These are phyloP conservation scores for Nigrospora oryzae DNA, from an alignment of 2,329 filamentous ascomycete species.

Conservation along the genomic window DNA sequence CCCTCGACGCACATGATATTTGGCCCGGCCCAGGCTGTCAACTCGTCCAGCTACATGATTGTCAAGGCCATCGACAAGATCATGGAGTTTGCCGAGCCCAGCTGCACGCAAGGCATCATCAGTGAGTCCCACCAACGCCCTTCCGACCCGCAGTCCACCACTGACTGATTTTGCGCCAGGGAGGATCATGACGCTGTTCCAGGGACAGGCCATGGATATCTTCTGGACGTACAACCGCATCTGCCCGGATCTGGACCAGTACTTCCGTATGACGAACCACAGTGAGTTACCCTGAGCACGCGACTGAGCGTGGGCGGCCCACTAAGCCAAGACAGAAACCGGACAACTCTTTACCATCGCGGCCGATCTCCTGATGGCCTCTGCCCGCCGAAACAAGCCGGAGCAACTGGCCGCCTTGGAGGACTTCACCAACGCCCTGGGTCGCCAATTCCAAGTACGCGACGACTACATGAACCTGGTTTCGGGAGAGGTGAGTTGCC, in stretches of 20 bases:
- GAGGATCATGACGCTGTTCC: not conserved
- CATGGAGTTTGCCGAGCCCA: no score
- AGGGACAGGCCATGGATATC: conserved; percentile 1
- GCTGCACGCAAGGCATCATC: no score
- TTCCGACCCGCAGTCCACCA: conserved; percentile 1
- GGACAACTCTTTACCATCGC: conserved; percentile 9
- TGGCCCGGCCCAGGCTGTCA: conserved; percentile 25
- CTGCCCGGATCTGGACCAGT: not conserved
- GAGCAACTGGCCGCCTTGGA: not conserved
- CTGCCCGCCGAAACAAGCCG: not conserved
- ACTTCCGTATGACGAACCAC: conserved; percentile 1
- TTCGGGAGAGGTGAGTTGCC: conserved; percentile 8
- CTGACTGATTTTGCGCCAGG: not conserved
- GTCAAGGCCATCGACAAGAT: conserved; percentile 12
- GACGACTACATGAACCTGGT: conserved; percentile 24
- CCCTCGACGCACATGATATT: conserved; percentile 26
- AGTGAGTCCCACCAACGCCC: no score
- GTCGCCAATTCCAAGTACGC: conserved; percentile 21
- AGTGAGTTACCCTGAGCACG: not conserved
- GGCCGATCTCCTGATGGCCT: conserved; percentile 2
- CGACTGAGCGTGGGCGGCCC: no score
- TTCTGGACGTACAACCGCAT: not conserved
- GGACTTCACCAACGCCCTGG: conserved; percentile 9
- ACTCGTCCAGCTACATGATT: conserved; percentile 22
- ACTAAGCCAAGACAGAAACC: conserved; percentile 5